Evolutionary conservation across 2,329 filamentous ascomycete genomes (phyloP), one percentile per base, ranked within the genome.

Genomic region (Biscogniauxia marginata): DNA sequence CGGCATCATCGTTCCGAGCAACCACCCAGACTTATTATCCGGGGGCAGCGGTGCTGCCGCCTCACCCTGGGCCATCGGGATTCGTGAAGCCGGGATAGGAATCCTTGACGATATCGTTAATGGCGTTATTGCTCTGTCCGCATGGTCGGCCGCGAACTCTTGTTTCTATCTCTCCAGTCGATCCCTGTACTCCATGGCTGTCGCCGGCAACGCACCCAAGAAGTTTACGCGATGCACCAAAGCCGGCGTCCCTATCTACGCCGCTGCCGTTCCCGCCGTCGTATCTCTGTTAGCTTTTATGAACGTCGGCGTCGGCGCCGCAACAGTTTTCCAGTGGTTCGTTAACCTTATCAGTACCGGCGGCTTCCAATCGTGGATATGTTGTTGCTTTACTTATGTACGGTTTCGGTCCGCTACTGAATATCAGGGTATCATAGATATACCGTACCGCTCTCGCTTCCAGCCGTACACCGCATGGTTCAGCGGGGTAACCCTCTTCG

Each of bases 251-350:
- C 79, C 77, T 0, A 54, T 67, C 18, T 65, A 63, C 25, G 65
- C 66, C 11, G 65, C 71, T 22, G 60, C 62, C 19, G 70, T 83
- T 23, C 82, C 83, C 3, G 45, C 45, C 11, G 7, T 9, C 16
- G 19, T 90, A 56, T 79, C 83, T 8, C 77, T 86, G 16, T 74
- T 90, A 20, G 80, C 81, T 13, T 90, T 89, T 67, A 70, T 88
- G 58, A 84, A 87, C 63, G 77, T 88, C 49, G 84, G 78, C 22
- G 80, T 80, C 63, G 70, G 74, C 48, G 79, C 83, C 0, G 76
- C 82, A 1, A 78, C 83, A 25, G 86, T 89, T 5, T 84, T 84
- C 67, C 80, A 79, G 63, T 84, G 81, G 82, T 81, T 84, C 63
- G 77, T 82, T 62, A 82, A 80, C 63, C 70, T 84, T 24, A 81